Conservation (phyloP, 192 early-diverging fungal species). For the Gonapodya prolifera region DNA sequence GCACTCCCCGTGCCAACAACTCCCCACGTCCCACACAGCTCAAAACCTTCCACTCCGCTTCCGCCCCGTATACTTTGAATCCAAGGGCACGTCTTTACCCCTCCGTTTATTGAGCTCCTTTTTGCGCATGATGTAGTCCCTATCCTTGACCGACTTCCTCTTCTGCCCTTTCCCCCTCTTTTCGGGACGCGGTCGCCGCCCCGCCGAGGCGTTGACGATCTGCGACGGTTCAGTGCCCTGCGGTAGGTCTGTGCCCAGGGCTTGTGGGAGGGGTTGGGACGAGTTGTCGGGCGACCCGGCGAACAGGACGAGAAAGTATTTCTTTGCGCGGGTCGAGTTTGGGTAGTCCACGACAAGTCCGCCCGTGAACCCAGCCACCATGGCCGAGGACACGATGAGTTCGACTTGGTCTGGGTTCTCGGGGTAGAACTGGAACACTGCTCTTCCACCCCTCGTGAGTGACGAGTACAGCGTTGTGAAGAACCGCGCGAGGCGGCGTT, state of each 20-base stretch:
- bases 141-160: slow-evolving; percentile 57
- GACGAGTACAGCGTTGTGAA: slow-evolving; percentile 88
- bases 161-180: slow-evolving; percentile 4
- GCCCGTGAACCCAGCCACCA: slow-evolving; percentile 88
- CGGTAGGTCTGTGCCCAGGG: slow-evolving; percentile 47
- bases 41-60: slow-evolving; percentile 82
- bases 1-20: no score
- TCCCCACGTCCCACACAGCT: no score
- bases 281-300: slow-evolving; percentile 58
- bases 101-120: slow-evolving; percentile 68
- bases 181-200: background rate
- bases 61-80: slow-evolving; percentile 90
- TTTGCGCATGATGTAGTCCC: slow-evolving; percentile 81
- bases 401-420: slow-evolving; percentile 91
- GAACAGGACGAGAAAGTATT: slow-evolving; percentile 93
- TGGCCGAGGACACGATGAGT: slow-evolving; percentile 75
- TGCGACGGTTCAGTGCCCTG: background rate
- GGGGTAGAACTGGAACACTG: slow-evolving; percentile 97
- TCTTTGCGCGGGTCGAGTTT: slow-evolving; percentile 91
- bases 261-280: slow-evolving; percentile 16
- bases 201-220: background rate
- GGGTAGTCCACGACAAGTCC: slow-evolving; percentile 93
- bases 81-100: slow-evolving; percentile 65
- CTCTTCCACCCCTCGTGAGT: slow-evolving; percentile 73
- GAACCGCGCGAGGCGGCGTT: slow-evolving; percentile 70